These are phyloP conservation scores for Thermomucor indicae-seudaticae DNA, from an alignment of 371 early-diverging fungal species.

Conservation along the genomic window DNA sequence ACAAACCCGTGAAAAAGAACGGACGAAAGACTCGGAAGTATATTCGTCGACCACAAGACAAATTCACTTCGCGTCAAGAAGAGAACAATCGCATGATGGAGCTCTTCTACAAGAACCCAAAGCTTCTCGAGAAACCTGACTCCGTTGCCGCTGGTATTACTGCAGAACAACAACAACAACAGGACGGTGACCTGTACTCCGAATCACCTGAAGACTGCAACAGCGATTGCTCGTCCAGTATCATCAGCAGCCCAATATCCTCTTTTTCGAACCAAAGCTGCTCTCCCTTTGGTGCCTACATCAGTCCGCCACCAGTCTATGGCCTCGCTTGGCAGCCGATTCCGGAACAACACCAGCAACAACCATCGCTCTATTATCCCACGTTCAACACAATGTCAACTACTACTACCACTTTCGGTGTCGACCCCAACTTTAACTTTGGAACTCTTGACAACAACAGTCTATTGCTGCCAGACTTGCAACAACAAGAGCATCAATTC, in stretches of 20 bases:
- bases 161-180: too few species aligned
- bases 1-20: conserved; percentile 1
- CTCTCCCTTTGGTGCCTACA: too few species aligned
- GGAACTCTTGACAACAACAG: too few species aligned
- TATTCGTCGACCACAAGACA: background rate
- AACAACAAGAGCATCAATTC: too few species aligned
- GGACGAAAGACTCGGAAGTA: conserved; percentile 3
- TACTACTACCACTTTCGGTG: too few species aligned
- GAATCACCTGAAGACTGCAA: background rate
- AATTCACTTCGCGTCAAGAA: conserved; percentile 5
- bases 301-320: too few species aligned
- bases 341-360: too few species aligned
- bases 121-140: background rate
- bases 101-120: conserved; percentile 2
- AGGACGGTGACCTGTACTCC: background rate
- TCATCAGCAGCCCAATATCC: background rate
- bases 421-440: too few species aligned
- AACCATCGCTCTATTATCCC: too few species aligned
- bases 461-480: too few species aligned
- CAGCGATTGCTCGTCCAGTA: background rate
- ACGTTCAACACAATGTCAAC: too few species aligned
- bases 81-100: conserved; percentile 6
- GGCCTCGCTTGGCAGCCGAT: too few species aligned
- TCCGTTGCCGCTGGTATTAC: background rate
- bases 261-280: background rate